Percentiles rank a stretch among this genome's conserved stretches.
Evolutionary conservation across 805 yeast species (phyloP).

Genomic region (Candida chauliodis): DNA sequence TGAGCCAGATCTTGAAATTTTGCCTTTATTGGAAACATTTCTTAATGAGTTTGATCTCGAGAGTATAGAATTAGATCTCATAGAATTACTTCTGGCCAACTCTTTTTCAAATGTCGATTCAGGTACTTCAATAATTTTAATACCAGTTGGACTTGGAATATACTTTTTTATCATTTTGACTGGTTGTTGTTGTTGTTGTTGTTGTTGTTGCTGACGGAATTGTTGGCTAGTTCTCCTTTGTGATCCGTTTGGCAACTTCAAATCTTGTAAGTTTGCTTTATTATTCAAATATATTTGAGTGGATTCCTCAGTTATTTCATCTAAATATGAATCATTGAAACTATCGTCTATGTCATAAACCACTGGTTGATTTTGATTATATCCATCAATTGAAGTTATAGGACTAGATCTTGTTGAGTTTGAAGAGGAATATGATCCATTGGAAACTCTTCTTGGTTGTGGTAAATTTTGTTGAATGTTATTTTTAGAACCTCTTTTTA

Average conservation of each 20-base stretch:
- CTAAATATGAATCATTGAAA: slow-evolving; percentile 28
- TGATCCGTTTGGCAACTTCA: slow-evolving; percentile 24
- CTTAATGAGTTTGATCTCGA: slow-evolving; percentile 22
- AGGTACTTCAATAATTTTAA: slow-evolving; percentile 68
- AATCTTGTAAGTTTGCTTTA: slow-evolving; percentile 32
- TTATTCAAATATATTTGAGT: slow-evolving; percentile 22
- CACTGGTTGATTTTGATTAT: slow-evolving; percentile 3
- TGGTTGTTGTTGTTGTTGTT: slow-evolving; percentile 5
- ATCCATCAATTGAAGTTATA: slow-evolving; percentile 7
- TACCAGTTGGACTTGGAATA: slow-evolving; percentile 71
- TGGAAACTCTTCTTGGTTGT: slow-evolving; percentile 11
- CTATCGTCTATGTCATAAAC: slow-evolving; percentile 27
- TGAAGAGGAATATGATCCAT: slow-evolving; percentile 8
- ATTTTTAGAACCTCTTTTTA: slow-evolving; percentile 13
- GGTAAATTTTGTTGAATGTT: slow-evolving; percentile 2
- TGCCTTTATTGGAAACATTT: slow-evolving; percentile 2
- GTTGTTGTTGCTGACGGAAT: slow-evolving; percentile 2
- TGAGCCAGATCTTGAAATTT: slow-evolving; percentile 23
- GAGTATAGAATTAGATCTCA: slow-evolving; percentile 28
- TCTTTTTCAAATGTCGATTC: slow-evolving; percentile 37
- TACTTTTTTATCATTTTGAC: slow-evolving; percentile 59
- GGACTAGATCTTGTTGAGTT: slow-evolving; percentile 10
- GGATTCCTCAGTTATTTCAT: slow-evolving; percentile 28
- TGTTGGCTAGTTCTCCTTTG: slow-evolving; percentile 1
- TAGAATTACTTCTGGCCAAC: slow-evolving; percentile 37